Percentiles rank a stretch among this genome's conserved stretches.
Evolutionary conservation across 805 yeast genomes (phyloP).

Genomic region (Monosporozyma yasuniensis): DNA sequence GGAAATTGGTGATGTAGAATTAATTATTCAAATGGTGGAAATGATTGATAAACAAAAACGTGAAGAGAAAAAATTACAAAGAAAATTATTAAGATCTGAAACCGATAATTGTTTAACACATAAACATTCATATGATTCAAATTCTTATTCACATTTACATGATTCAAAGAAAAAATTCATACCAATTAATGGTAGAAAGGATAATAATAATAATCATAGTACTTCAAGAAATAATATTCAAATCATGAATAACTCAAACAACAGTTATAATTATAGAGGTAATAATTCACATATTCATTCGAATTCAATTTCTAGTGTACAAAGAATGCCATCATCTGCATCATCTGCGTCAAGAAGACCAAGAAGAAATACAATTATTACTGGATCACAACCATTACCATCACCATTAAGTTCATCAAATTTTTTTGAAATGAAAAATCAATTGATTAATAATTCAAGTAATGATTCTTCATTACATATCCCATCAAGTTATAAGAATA

Average conservation of each 20-base stretch:
- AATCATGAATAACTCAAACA: background rate
- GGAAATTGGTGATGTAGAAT: constrained; percentile 77
- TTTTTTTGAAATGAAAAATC: constrained; percentile 28
- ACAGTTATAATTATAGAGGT: background rate
- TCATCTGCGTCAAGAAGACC: constrained; percentile 34
- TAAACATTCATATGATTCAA: background rate
- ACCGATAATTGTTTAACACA: constrained; percentile 1
- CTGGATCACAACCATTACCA: constrained; percentile 90
- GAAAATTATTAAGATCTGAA: constrained; percentile 26
- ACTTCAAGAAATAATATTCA: background rate
- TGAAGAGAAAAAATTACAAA: constrained; percentile 35
- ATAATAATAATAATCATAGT: background rate
- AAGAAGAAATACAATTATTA: constrained; percentile 66
- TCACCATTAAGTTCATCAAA: constrained; percentile 63
- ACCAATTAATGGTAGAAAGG: background rate
- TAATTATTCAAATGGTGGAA: constrained; percentile 60
- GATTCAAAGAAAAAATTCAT: background rate
- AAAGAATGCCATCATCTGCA: constrained; percentile 8
- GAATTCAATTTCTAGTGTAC: constrained; percentile 6
- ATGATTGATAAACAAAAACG: constrained; percentile 44
- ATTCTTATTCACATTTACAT: background rate
- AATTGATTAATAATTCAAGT: constrained; percentile 14
- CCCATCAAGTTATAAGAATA: constrained; percentile 1
- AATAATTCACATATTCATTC: background rate
- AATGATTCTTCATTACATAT: constrained; percentile 7